These are phyloP conservation scores for Anthracocystis setariae DNA, from an alignment of 1,284 basidiomycete genomes.

Conservation along the genomic window DNA sequence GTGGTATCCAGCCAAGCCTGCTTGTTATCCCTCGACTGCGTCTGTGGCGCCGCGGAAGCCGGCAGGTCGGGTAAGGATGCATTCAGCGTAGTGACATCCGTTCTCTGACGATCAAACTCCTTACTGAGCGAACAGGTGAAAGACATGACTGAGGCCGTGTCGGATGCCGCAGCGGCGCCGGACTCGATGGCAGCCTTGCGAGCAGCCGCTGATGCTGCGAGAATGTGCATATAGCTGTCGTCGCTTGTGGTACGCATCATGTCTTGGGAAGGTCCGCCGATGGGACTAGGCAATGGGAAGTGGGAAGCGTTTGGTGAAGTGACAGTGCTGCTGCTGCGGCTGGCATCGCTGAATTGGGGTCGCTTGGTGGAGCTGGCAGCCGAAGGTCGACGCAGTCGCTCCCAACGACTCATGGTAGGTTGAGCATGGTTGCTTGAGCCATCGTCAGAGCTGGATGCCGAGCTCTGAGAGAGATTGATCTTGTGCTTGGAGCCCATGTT, in stretches of 20 bases:
- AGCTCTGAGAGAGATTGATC: slow-evolving; percentile 40
- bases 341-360: slow-evolving; percentile 33
- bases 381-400: slow-evolving; percentile 40
- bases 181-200: slow-evolving; percentile 26
- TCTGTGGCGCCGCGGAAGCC: neutral
- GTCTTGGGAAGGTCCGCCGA: slow-evolving; percentile 15
- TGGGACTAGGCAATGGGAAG: slow-evolving; percentile 28
- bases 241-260: slow-evolving; percentile 45
- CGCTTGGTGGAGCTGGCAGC: slow-evolving; percentile 43
- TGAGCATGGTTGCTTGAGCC: slow-evolving; percentile 23
- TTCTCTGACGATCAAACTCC: slow-evolving; percentile 42
- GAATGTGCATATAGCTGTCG: slow-evolving; percentile 43
- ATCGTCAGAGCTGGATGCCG: slow-evolving; percentile 38
- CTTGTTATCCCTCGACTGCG: slow-evolving; percentile 9
- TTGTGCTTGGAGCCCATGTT: slow-evolving; percentile 40
- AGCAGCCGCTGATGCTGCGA: slow-evolving; percentile 39
- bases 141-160: slow-evolving; percentile 34
- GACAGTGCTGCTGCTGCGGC: slow-evolving; percentile 31
- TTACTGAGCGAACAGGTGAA: slow-evolving; percentile 43
- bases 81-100: slow-evolving; percentile 15
- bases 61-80: slow-evolving; percentile 13
- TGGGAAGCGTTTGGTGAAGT: slow-evolving; percentile 25
- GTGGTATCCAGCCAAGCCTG: slow-evolving; percentile 45
- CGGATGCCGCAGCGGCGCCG: slow-evolving; percentile 8
- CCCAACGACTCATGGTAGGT: slow-evolving; percentile 36